These are phyloP conservation scores for Haplosporangium sp. DNA, from an alignment of 371 early-diverging fungal genomes.

Conservation along the genomic window DNA sequence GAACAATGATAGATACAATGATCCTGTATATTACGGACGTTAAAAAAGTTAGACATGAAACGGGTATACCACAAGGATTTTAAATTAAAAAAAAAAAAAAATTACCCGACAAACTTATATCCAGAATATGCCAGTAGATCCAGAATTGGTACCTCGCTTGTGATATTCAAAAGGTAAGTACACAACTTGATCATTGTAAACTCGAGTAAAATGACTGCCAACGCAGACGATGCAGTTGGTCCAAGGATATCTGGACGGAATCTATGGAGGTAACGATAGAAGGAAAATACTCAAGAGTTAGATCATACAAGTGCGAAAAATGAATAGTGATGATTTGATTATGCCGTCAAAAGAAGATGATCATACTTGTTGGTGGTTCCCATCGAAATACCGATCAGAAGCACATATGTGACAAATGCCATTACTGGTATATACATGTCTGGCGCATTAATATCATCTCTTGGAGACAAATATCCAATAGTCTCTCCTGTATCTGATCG, in stretches of 20 bases:
- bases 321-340: neutral
- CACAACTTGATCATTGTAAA: conserved; percentile 86
- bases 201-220: conserved; percentile 86
- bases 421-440: conserved; percentile 99
- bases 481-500: conserved; percentile 89
- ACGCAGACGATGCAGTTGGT: conserved; percentile 86
- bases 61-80: too few relatives aligned
- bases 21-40: conserved; percentile 58
- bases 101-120: conserved; percentile 94
- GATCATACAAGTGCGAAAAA: neutral
- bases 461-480: conserved; percentile 88
- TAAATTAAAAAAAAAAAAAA: neutral
- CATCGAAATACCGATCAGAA: conserved; percentile 84
- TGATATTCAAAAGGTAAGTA: conserved; percentile 91
- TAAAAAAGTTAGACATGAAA: conserved; percentile 3
- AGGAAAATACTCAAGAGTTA: neutral
- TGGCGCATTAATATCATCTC: conserved; percentile 94
- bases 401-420: conserved; percentile 95
- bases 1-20: conserved; percentile 67
- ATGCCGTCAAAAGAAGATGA: neutral
- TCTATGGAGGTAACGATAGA: conserved; percentile 48
- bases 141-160: conserved; percentile 86
- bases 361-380: conserved; percentile 70
- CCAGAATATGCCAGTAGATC: conserved; percentile 94
- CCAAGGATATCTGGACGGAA: conserved; percentile 95